Percentiles rank a stretch among this genome's conserved stretches.
These are phyloP conservation scores for Pichia sp. DNA, from an alignment of 1,139 yeast genomes.

Conservation along the genomic window DNA sequence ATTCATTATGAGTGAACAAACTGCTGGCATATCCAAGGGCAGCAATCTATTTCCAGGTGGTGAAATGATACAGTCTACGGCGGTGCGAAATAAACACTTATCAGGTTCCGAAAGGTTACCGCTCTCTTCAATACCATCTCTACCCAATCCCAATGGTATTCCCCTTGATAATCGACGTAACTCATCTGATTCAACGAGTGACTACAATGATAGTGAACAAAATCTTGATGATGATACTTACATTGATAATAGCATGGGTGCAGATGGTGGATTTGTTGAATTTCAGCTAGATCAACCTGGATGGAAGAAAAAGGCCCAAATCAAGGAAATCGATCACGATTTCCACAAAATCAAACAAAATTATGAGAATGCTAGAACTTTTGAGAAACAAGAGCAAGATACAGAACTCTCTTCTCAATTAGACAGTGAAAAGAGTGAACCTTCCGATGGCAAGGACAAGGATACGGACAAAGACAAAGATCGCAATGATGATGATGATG, in stretches of 20 bases:
- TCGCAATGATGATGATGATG: slow-evolving; percentile 8
- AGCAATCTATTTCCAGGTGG: too few relatives aligned
- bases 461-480: background rate
- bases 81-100: too few relatives aligned
- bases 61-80: too few relatives aligned
- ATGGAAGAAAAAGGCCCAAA: slow-evolving; percentile 8
- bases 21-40: too few relatives aligned
- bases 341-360: slow-evolving; percentile 7
- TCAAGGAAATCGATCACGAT: slow-evolving; percentile 14
- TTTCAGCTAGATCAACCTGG: slow-evolving; percentile 12
- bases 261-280: slow-evolving; percentile 12
- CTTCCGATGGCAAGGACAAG: background rate
- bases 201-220: too few relatives aligned
- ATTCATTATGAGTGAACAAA: too few relatives aligned
- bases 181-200: too few relatives aligned
- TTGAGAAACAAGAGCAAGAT: background rate
- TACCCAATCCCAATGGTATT: too few relatives aligned
- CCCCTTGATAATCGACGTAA: too few relatives aligned
- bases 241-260: background rate
- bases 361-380: background rate
- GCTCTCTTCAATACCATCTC: too few relatives aligned
- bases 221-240: slow-evolving; percentile 8
- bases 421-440: background rate
- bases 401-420: too few relatives aligned
- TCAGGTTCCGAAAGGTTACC: too few relatives aligned